Base-by-base conservation (phyloP, 116 monocot genomes). In the Dioscorea cayenensis region DNA sequence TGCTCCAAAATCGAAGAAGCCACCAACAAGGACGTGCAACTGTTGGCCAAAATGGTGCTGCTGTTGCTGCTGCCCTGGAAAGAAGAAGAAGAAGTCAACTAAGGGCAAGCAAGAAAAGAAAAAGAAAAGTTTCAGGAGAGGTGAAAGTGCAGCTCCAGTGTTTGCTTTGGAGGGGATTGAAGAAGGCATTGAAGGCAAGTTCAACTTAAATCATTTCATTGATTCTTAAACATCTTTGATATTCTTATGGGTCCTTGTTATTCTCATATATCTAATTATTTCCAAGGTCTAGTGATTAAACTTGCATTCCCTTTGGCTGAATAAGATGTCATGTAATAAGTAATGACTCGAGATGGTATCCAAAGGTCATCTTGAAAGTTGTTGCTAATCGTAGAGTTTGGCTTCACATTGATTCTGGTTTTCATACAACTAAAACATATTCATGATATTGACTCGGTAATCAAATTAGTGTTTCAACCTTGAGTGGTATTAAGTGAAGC, bases 41-140 rank as follows among this genome's bases (percentile, higher is more conserved):
- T 91, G 91, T 79, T 85, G 71, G 81, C 91, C 91, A 14, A 91
- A 87, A 58, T 91, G 91, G 91, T 85, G 79, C 64, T 87, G 77
- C 71, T 92, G 79, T 60, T 71, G 78, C 21, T 84, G 76, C 49
- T 86, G 74, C 51, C 65, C 60, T 73, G 73, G 75, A 25, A 76
- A 49, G 60, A 88, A 55, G 82, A 88, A 84, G 88, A 92, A 88
- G 81, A 91, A 74, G 73, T 37, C 63, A 5, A 36, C 78, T 3
- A 85, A 85, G 67, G 60, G 64, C 14, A 90, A 87, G 72, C 63
- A 67, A n/a, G 88, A 75, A 36, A 84, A 84, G 62, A 84, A 82
- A 78, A 86, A 82, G 85, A 92, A 74, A 36, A 37, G 65, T 49
- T 82, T 75, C 29, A 81, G 66, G 64, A 81, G 36, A 75, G 80